Evolutionary conservation across 176 grass and related monocot species (phyloP), one percentile per base, ranked within the genome.

Genomic region (Triticum urartu): DNA sequence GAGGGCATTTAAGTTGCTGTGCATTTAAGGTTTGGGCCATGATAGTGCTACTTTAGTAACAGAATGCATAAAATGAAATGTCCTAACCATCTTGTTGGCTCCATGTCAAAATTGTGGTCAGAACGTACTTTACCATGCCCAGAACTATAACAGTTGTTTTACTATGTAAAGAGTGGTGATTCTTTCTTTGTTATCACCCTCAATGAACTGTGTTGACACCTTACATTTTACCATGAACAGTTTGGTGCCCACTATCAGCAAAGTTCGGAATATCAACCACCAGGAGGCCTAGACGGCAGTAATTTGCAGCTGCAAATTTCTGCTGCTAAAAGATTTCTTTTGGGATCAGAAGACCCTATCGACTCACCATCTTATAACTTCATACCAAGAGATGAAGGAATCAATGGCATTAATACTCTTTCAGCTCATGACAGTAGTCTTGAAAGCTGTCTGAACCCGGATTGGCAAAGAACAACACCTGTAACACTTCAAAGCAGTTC

Each of bases 241-340:
- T 87, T 65, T 11, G 76, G 83, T 78, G 28, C 86, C 26, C 69
- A 87, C 59, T 77, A 38, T 87, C 88, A 64, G 69, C 85, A 87
- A 85, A 87, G 54, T 74, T 65, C 77, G 73, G 86, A 88, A 81
- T 81, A 94, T 50, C 74, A 82, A 9, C 30, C 87, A 62, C 83
- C 40, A 76, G 83, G 77, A 82, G 52, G 50, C 58, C 79, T 91
- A 70, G 87, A 89, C 63, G 68, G 81, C 47, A 84, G 82, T 85
- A 87, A 96, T 84, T 76, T 99, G 79, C 65, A 81, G 22, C 48
- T 86, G 28, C 90, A 88, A 81, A 79, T 99, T 85, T 94, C 94
- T 86, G 97, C 91, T 67, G 89, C 97, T 59, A 95, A 90, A 86
- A 89, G 72, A 75, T 96, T 93, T 89, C 88, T 99, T 86, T 91